Percentiles rank a stretch among this genome's conserved stretches.
phyloP scores from a whole-genome alignment of 2,329 filamentous ascomycete genomes.

The Ophiostoma sp. region DNA sequence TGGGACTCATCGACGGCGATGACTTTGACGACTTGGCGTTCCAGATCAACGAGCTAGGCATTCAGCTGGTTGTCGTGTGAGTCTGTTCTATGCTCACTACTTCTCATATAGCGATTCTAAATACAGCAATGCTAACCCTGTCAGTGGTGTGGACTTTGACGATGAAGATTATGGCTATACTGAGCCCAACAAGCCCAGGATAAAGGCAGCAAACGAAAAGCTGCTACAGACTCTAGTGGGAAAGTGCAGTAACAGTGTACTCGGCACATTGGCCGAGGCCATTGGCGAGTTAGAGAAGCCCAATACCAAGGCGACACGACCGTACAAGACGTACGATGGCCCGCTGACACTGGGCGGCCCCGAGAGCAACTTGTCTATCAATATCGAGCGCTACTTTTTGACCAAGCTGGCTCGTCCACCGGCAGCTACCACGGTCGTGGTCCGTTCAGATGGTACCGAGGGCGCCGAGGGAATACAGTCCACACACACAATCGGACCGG shows the following conservation, averaged over 20 bases:
- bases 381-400: constrained; percentile 85
- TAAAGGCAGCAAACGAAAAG: constrained; percentile 63
- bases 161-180: constrained; percentile 84
- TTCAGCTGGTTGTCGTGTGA: constrained; percentile 74
- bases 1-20: constrained; percentile 65
- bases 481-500: constrained; percentile 46
- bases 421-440: constrained; percentile 70
- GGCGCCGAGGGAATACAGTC: constrained; percentile 43
- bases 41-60: constrained; percentile 69
- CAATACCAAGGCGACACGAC: constrained; percentile 66
- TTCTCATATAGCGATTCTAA: constrained; percentile 47
- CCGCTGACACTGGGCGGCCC: constrained; percentile 73
- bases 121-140: not conserved
- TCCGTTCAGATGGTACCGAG: constrained; percentile 48
- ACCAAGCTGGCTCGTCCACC: constrained; percentile 71
- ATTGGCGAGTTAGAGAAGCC: constrained; percentile 74
- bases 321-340: constrained; percentile 75
- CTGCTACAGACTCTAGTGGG: constrained; percentile 60
- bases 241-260: constrained; percentile 61
- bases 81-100: constrained; percentile 33
- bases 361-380: constrained; percentile 68
- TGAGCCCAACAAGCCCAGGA: constrained; percentile 71
- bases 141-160: constrained; percentile 86
- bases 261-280: constrained; percentile 82
- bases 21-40: constrained; percentile 62